phyloP scores from a whole-genome alignment of 2,329 filamentous ascomycete genomes.

The Fusarium mundagurra region DNA sequence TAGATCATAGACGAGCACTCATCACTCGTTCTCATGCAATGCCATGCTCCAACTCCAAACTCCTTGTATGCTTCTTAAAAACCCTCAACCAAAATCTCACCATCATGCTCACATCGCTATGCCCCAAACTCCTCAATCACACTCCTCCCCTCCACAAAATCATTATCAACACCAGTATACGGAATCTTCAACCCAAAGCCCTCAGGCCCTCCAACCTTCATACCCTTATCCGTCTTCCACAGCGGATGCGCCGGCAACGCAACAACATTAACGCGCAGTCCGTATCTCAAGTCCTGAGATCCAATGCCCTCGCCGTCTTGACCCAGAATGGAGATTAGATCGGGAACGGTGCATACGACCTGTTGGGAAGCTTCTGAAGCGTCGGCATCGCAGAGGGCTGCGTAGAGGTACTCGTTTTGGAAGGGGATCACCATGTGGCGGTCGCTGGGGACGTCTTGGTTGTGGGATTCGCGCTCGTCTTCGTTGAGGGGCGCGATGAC shows the following conservation, averaged over 20 bases:
- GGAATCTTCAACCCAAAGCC: constrained; percentile 48
- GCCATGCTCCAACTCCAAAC: neutral
- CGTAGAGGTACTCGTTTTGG: constrained; percentile 55
- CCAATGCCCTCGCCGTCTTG: constrained; percentile 61
- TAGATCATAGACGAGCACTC: neutral
- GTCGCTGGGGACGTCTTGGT: constrained; percentile 27
- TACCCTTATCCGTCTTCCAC: constrained; percentile 55
- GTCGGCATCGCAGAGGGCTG: constrained; percentile 46
- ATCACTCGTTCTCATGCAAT: neutral
- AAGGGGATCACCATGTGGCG: constrained; percentile 52
- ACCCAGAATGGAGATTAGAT: constrained; percentile 50
- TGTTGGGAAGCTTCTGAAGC: constrained; percentile 44
- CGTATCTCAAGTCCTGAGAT: constrained; percentile 61
- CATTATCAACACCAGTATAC: constrained; percentile 42
- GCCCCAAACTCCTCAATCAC: constrained; percentile 60
- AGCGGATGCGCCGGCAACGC: constrained; percentile 59
- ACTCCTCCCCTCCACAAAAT: constrained; percentile 58
- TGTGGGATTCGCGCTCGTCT: constrained; percentile 44
- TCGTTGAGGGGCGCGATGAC: constrained; percentile 47
- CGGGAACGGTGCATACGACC: constrained; percentile 50
- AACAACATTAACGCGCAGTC: constrained; percentile 60
- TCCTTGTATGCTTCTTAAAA: neutral
- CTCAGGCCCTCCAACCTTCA: constrained; percentile 49
- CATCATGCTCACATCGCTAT: neutral
- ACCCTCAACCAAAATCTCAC: neutral